A percentile compares a stretch with the other conserved stretches of the same genome.
These are phyloP conservation scores for Wickerhamomyces ciferrii DNA, from an alignment of 805 yeast genomes.

Conservation along the genomic window DNA sequence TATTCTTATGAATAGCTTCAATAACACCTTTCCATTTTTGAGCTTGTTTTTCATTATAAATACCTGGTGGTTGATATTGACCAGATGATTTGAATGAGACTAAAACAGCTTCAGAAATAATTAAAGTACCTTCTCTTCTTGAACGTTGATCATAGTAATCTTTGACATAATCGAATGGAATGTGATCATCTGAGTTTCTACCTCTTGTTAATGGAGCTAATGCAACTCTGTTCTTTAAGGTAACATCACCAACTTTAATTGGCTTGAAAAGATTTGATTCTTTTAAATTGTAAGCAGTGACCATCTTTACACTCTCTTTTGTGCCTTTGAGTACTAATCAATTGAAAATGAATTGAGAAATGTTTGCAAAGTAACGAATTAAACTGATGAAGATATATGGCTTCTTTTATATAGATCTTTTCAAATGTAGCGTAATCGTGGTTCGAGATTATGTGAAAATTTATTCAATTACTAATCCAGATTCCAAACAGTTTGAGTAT, in stretches of 20 bases:
- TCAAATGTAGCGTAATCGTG: too few species aligned
- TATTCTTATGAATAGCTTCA: constrained; percentile 41
- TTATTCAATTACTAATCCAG: too few species aligned
- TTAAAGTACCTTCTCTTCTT: constrained; percentile 45
- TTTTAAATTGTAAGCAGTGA: neutral
- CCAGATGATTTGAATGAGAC: constrained; percentile 35
- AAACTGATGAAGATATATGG: too few species aligned
- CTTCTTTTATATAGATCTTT: too few species aligned
- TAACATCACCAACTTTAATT: constrained; percentile 28
- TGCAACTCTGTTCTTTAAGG: constrained; percentile 33
- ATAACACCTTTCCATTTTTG: constrained; percentile 41
- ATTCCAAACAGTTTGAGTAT: too few species aligned
- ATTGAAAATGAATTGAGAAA: too few species aligned
- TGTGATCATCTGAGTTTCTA: constrained; percentile 28
- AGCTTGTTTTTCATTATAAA: constrained; percentile 39
- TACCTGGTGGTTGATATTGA: constrained; percentile 38
- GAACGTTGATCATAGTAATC: constrained; percentile 52
- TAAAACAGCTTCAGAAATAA: constrained; percentile 53
- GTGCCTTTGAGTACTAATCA: too few species aligned
- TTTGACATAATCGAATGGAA: constrained; percentile 41
- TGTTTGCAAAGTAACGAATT: too few species aligned
- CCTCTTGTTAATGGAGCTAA: constrained; percentile 45
- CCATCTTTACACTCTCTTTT: too few species aligned
- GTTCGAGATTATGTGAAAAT: too few species aligned
- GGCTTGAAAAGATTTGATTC: constrained; percentile 29